Evolutionary conservation across 1,284 basidiomycete genomes (phyloP), one percentile per base, ranked within the genome.

Genomic region (Heterobasidion irregulare): DNA sequence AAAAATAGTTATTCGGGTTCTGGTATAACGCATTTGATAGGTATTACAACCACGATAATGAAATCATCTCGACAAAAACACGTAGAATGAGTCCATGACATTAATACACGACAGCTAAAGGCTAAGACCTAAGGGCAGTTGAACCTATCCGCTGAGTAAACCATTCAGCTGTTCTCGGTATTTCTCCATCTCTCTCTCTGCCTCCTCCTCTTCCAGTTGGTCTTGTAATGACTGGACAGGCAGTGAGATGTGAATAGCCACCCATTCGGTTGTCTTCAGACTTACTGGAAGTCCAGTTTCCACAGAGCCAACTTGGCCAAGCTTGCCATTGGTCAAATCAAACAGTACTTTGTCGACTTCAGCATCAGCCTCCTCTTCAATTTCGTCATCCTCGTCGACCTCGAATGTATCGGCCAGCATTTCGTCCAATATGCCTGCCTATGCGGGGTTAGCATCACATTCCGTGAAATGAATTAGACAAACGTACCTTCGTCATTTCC

Each of bases 311-410:
- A 82, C 89, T 68, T 89, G 83, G 6, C 94, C 94, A 4, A 98
- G 77, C 73, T 98, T 98, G 59, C 96, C 97, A 64, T 98, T 89
- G 6, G 97, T 99, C 57, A 99, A 78, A 59, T 98, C 93, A 64
- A 89, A 98, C 44, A 99, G 70, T 2, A 99, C 92, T 68, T 96
- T 98, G 69, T 99, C 96, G 10, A 99, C 93, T 67, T 99, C 97
- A 18, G 84, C 92, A 65, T 98, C 93, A 0, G 97, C 97, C 71
- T 99, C 97, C 63, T 96, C 94, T 65, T 97, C 94, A 51, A 99
- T 70, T 62, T 95, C 95, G 59, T 96, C 94, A 53, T 97, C 94
- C 58, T 97, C 94, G 8, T 93, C 89, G 68, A 92, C 76, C 49
- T 92, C 84, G 19, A 96, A 73, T 35, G 83, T 89, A 64, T 94